Evolutionary conservation across 2,329 filamentous ascomycete genomes (phyloP).

Genomic region (Pseudogymnoascus pannorum): DNA sequence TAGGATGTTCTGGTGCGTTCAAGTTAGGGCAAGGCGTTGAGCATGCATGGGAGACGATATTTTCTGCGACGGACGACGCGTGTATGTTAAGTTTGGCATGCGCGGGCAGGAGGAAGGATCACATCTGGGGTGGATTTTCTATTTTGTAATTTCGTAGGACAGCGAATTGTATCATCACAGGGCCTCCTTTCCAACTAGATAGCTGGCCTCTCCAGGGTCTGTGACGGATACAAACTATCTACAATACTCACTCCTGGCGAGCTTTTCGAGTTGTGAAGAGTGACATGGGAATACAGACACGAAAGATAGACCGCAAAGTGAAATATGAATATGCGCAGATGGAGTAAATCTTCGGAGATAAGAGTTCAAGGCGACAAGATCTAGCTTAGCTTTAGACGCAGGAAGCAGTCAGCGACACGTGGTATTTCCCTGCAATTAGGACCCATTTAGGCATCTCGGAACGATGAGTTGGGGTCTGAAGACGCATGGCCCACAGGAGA

Average conservation of each 20-base stretch:
- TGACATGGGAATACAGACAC: neutral
- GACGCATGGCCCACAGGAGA: neutral
- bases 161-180: slow-evolving; percentile 6
- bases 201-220: slow-evolving; percentile 4
- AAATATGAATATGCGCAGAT: neutral
- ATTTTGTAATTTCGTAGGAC: slow-evolving; percentile 6
- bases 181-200: slow-evolving; percentile 7
- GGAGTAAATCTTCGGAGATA: neutral
- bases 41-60: slow-evolving; percentile 1
- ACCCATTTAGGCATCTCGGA: neutral
- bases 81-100: slow-evolving; percentile 1
- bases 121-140: slow-evolving; percentile 5
- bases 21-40: slow-evolving; percentile 6
- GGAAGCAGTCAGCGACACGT: slow-evolving; percentile 3
- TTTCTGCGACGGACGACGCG: neutral
- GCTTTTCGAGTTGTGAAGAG: neutral
- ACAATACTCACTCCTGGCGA: neutral
- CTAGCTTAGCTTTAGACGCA: neutral
- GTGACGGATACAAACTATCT: slow-evolving; percentile 7
- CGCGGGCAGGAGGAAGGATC: neutral
- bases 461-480: neutral
- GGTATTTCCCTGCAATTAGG: neutral
- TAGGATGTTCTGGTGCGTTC: slow-evolving; percentile 1
- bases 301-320: neutral
- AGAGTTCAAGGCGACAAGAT: neutral